Percentiles rank a stretch among this genome's conserved stretches.
Conservation (phyloP, 1,284 basidiomycete species). For the Mycosarcoma mackinlayi region DNA sequence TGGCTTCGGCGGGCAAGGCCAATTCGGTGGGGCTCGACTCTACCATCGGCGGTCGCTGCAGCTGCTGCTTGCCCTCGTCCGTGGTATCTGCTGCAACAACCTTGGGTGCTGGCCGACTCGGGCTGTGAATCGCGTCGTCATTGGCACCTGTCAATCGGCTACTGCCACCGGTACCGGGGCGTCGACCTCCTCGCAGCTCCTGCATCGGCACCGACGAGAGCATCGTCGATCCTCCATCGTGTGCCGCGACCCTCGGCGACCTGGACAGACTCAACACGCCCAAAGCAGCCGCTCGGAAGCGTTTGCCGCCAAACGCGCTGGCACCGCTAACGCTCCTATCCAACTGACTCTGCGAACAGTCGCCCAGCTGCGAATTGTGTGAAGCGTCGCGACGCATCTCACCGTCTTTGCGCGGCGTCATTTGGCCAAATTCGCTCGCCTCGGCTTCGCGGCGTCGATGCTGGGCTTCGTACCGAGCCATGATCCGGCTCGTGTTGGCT, state of each 20-base stretch:
- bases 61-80: background rate
- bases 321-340: conserved; percentile 22
- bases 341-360: conserved; percentile 6
- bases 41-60: background rate
- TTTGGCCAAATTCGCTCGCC: conserved; percentile 38
- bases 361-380: conserved; percentile 22
- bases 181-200: conserved; percentile 11
- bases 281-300: conserved; percentile 36
- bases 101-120: background rate
- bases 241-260: background rate
- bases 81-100: background rate
- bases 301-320: conserved; percentile 3
- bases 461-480: conserved; percentile 44
- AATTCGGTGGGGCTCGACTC: conserved; percentile 10
- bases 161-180: background rate
- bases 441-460: conserved; percentile 27
- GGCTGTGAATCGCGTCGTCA: too few species aligned
- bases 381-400: conserved; percentile 22
- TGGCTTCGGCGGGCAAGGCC: conserved; percentile 25
- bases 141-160: background rate
- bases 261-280: conserved; percentile 32
- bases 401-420: conserved; percentile 13
- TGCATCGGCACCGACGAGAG: conserved; percentile 27
- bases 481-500: conserved; percentile 29
- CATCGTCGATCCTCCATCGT: background rate